Evolutionary conservation across 176 grass and related monocot species (phyloP).

Genomic region (Lolium rigidum): DNA sequence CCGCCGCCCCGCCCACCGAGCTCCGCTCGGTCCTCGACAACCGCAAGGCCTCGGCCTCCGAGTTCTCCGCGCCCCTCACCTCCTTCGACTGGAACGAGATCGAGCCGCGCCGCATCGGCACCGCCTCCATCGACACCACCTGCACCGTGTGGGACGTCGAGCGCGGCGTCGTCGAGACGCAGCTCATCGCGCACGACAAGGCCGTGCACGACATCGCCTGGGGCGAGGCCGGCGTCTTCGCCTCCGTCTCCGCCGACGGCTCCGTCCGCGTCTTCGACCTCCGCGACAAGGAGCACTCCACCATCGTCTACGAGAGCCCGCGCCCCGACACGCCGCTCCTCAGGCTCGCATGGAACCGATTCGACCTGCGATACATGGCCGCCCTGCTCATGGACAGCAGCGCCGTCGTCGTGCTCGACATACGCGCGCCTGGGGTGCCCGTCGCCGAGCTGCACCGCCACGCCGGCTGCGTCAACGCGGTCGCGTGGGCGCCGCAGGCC

Average conservation of each 20-base stretch:
- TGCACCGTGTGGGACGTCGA: conserved; percentile 99
- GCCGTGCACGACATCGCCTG: conserved; percentile 98
- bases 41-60: conserved; percentile 80
- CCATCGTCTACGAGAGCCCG: conserved; percentile 96
- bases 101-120: conserved; percentile 80
- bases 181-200: conserved; percentile 99
- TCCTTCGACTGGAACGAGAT: conserved; percentile 96
- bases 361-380: conserved; percentile 80
- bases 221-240: conserved; percentile 89
- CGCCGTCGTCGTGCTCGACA: conserved; percentile 90
- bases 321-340: conserved; percentile 88
- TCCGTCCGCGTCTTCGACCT: conserved; percentile 97
- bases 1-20: conserved; percentile 45
- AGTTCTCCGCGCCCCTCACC: conserved; percentile 91
- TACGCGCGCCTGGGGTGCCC: conserved; percentile 76
- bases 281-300: conserved; percentile 99
- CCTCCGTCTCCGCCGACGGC: conserved; percentile 90
- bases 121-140: conserved; percentile 97
- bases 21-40: conserved; percentile 80
- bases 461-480: conserved; percentile 73
- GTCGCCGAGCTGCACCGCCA: conserved; percentile 91
- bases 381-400: conserved; percentile 94
- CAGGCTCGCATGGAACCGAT: conserved; percentile 91
- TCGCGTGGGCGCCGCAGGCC: conserved; percentile 83
- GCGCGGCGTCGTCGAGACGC: conserved; percentile 89